Evolutionary conservation across 2,329 filamentous ascomycete genomes (phyloP).

Genomic region (Lasiodiplodia sp.): DNA sequence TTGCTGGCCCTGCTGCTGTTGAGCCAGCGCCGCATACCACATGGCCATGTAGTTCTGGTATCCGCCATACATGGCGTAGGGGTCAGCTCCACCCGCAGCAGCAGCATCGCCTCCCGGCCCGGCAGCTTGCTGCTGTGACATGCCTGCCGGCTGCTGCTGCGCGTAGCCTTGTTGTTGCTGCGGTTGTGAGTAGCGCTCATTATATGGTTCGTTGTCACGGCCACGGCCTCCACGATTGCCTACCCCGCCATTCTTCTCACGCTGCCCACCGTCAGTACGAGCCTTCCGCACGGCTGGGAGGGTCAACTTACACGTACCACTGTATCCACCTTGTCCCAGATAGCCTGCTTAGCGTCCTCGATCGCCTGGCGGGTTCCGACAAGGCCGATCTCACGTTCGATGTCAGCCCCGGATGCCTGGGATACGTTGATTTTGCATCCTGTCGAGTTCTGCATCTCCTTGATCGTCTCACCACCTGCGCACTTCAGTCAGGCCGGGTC

Average conservation of each 20-base stretch:
- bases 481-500: constrained; percentile 34
- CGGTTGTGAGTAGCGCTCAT: constrained; percentile 57
- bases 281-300: neutral
- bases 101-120: constrained; percentile 69
- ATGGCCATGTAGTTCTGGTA: constrained; percentile 81
- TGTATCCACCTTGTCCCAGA: constrained; percentile 90
- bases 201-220: constrained; percentile 48
- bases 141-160: constrained; percentile 44
- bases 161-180: constrained; percentile 50
- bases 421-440: constrained; percentile 96
- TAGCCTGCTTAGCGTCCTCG: constrained; percentile 79
- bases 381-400: constrained; percentile 85
- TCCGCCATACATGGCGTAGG: constrained; percentile 81
- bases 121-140: constrained; percentile 43
- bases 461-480: constrained; percentile 83
- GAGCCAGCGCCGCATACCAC: constrained; percentile 77
- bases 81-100: constrained; percentile 46
- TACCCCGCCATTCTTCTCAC: constrained; percentile 54
- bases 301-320: constrained; percentile 67
- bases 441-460: constrained; percentile 86
- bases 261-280: constrained; percentile 46
- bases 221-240: constrained; percentile 46
- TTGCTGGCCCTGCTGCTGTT: constrained; percentile 51
- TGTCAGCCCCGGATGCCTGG: constrained; percentile 78
- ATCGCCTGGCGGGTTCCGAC: constrained; percentile 81